Evolutionary conservation across 345 rosid species (phyloP).

Genomic region (Citrus reticulata): DNA sequence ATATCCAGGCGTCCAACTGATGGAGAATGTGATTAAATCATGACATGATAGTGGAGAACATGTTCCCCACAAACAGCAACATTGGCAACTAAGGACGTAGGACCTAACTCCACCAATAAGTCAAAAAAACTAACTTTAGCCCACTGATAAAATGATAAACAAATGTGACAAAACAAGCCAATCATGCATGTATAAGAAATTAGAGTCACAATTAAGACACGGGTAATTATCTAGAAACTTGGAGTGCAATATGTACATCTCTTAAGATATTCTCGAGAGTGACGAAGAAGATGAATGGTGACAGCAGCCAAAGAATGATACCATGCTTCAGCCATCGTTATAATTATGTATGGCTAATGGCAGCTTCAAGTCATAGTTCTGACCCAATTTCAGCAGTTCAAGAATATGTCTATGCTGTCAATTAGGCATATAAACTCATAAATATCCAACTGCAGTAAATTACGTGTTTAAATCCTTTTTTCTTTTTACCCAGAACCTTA

Average conservation of each 20-base stretch:
- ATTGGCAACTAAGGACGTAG: slow-evolving; percentile 11
- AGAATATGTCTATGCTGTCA: not conserved
- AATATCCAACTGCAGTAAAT: slow-evolving; percentile 6
- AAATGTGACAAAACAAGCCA: slow-evolving; percentile 17
- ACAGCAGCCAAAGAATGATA: not conserved
- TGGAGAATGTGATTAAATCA: not conserved
- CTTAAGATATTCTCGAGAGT: not conserved
- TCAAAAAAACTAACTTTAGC: not conserved
- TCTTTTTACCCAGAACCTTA: slow-evolving; percentile 16
- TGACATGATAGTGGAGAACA: slow-evolving; percentile 5
- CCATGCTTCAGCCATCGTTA: not conserved
- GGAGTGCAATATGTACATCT: not conserved
- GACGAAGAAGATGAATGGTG: slow-evolving; percentile 3
- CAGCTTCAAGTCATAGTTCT: slow-evolving; percentile 8
- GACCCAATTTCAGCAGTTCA: slow-evolving; percentile 12
- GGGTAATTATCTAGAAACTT: not conserved
- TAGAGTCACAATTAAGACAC: not conserved
- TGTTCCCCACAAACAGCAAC: slow-evolving; percentile 4
- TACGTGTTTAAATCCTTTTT: slow-evolving; percentile 2
- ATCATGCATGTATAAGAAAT: not conserved
- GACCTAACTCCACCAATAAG: slow-evolving; percentile 11
- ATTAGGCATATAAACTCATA: slow-evolving; percentile 3
- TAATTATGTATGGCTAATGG: slow-evolving; percentile 11
- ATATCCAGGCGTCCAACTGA: not conserved
- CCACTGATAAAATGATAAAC: slow-evolving; percentile 16